phyloP scores from a whole-genome alignment of 1,139 yeast genomes.

The Nakaseomyces nivariensis region DNA sequence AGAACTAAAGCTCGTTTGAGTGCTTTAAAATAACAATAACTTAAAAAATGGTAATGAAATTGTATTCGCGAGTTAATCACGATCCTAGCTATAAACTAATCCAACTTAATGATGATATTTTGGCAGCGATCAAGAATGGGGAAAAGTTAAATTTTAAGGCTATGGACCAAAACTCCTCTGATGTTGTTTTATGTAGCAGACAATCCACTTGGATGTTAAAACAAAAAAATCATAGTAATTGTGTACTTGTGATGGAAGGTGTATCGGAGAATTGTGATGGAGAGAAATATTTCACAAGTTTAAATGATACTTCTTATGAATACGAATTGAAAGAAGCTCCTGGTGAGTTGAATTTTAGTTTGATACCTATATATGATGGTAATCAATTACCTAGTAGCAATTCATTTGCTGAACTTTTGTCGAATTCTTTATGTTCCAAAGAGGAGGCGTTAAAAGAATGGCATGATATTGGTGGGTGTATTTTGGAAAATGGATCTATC shows the following conservation, averaged over 20 bases:
- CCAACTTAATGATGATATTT: conserved; percentile 49
- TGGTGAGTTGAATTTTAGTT: conserved; percentile 37
- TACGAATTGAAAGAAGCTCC: conserved; percentile 38
- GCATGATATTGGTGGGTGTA: conserved; percentile 50
- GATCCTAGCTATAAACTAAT: conserved; percentile 42
- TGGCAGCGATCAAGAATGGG: conserved; percentile 34
- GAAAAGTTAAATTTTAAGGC: conserved; percentile 40
- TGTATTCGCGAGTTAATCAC: conserved; percentile 22
- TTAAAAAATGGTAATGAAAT: conserved; percentile 7
- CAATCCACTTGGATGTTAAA: conserved; percentile 53
- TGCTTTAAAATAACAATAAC: background rate
- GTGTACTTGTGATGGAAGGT: conserved; percentile 45
- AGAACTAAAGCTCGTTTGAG: no score
- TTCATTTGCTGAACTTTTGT: conserved; percentile 35
- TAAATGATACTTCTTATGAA: conserved; percentile 37
- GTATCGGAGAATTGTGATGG: background rate
- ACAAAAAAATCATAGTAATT: conserved; percentile 80
- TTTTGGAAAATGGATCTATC: conserved; percentile 33
- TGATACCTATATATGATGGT: conserved; percentile 44
- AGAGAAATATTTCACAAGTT: background rate
- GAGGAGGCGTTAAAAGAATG: conserved; percentile 45
- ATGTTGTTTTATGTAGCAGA: conserved; percentile 55
- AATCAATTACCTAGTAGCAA: conserved; percentile 15
- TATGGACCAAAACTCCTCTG: conserved; percentile 30
- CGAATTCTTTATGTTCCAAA: conserved; percentile 46